phyloP scores from a whole-genome alignment of 805 yeast genomes.

The Ogataea nonfermentans region DNA sequence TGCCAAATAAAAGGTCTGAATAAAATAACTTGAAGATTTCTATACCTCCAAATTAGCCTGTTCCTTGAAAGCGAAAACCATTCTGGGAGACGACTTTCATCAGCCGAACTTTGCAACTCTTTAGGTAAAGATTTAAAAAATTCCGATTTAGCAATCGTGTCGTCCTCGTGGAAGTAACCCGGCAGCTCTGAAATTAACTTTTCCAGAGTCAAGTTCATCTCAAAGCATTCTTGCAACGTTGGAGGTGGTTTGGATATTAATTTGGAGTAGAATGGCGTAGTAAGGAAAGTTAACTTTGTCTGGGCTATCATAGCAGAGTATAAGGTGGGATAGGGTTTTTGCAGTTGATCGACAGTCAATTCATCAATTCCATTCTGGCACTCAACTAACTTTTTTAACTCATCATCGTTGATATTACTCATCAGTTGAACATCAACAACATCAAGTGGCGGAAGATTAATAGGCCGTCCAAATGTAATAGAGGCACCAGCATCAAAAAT shows the following conservation, averaged over 20 bases:
- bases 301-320: constrained; percentile 60
- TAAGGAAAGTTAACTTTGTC: constrained; percentile 46
- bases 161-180: constrained; percentile 43
- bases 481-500: constrained; percentile 64
- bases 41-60: constrained; percentile 57
- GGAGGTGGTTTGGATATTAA: constrained; percentile 48
- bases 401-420: constrained; percentile 48
- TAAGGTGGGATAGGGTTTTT: constrained; percentile 46
- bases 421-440: constrained; percentile 50
- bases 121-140: constrained; percentile 27
- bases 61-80: constrained; percentile 57
- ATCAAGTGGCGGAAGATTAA: constrained; percentile 46
- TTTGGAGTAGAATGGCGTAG: constrained; percentile 48
- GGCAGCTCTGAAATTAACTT: constrained; percentile 45
- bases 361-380: constrained; percentile 15
- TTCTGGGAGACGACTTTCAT: constrained; percentile 34
- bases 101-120: constrained; percentile 16
- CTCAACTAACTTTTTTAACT: constrained; percentile 31
- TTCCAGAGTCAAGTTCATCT: constrained; percentile 43
- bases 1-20: constrained; percentile 59
- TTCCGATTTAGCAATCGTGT: constrained; percentile 27
- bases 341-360: constrained; percentile 23
- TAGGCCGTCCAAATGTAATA: constrained; percentile 64
- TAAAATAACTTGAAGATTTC: constrained; percentile 52
- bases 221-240: constrained; percentile 48